Percentiles rank a stretch among this genome's conserved stretches.
Conservation (phyloP, 2,329 filamentous ascomycete species). For the Rhynchosporium agropyri region DNA sequence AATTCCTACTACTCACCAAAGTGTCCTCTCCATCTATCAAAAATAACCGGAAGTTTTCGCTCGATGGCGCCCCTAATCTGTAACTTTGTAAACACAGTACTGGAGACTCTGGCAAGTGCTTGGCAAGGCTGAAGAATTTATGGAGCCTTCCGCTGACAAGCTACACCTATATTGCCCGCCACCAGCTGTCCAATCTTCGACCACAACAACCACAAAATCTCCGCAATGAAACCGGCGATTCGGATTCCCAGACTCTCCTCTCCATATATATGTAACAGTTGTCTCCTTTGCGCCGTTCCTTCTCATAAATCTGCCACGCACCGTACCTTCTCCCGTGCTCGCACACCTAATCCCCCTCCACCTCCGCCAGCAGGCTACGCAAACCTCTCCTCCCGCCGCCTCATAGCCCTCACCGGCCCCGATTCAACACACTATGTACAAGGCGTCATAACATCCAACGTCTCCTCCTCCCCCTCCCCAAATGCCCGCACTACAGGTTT, state of each 20-base stretch:
- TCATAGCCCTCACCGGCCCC: constrained; percentile 77
- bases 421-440: constrained; percentile 87
- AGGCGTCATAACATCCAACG: constrained; percentile 78
- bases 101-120: not conserved
- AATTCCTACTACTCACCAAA: too few species aligned
- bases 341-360: constrained; percentile 40
- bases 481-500: constrained; percentile 50
- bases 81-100: too few species aligned
- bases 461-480: constrained; percentile 43
- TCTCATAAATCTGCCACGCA: not conserved
- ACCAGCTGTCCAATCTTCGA: not conserved
- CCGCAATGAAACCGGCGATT: constrained; percentile 33
- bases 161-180: constrained; percentile 7
- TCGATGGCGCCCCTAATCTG: too few species aligned
- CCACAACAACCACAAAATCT: constrained; percentile 1
- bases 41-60: too few species aligned
- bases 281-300: constrained; percentile 22
- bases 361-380: constrained; percentile 54
- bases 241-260: constrained; percentile 19
- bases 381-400: constrained; percentile 69
- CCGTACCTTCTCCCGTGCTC: constrained; percentile 17
- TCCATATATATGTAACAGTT: constrained; percentile 35
- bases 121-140: constrained; percentile 30
- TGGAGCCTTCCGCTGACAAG: constrained; percentile 20
- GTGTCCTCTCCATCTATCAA: too few species aligned